A percentile compares a stretch with the other conserved stretches of the same genome.
These are phyloP conservation scores for Penicillium corylophilum DNA, from an alignment of 2,329 filamentous ascomycete genomes.

Conservation along the genomic window DNA sequence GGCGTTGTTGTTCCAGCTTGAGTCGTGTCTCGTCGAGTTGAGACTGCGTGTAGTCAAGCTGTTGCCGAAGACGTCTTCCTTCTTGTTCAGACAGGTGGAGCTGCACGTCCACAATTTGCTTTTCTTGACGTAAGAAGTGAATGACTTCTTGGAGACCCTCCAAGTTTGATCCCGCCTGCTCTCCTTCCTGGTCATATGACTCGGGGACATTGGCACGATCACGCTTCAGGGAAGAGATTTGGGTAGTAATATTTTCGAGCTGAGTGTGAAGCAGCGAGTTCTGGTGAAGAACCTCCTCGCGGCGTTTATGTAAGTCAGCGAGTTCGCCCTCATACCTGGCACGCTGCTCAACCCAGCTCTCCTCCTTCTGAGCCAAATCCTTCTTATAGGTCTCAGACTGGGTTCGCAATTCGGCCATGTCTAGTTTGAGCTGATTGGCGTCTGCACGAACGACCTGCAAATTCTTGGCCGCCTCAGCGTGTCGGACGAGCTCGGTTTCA, in stretches of 20 bases:
- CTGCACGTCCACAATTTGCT: constrained; percentile 97
- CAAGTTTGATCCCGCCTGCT: constrained; percentile 54
- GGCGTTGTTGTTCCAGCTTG: constrained; percentile 87
- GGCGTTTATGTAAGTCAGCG: constrained; percentile 70
- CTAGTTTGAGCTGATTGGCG: constrained; percentile 76
- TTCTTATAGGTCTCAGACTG: constrained; percentile 85
- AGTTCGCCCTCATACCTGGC: constrained; percentile 82
- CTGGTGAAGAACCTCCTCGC: constrained; percentile 82
- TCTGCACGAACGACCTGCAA: constrained; percentile 77
- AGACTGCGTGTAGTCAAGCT: constrained; percentile 79
- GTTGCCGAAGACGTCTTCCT: constrained; percentile 81
- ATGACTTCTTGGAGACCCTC: constrained; percentile 88
- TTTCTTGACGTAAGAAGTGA: constrained; percentile 86
- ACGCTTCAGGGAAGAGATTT: constrained; percentile 78
- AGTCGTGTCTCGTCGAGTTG: constrained; percentile 87
- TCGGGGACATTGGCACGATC: constrained; percentile 63
- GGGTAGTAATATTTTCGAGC: constrained; percentile 75
- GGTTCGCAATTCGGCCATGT: constrained; percentile 70
- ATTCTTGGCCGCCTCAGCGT: constrained; percentile 88
- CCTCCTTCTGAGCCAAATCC: constrained; percentile 74
- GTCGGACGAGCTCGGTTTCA: constrained; percentile 89
- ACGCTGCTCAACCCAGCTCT: constrained; percentile 82
- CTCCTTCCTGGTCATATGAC: constrained; percentile 47
- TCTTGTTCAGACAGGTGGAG: constrained; percentile 87
- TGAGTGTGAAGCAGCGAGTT: constrained; percentile 90